Evolutionary conservation across 2,329 filamentous ascomycete species (phyloP).

Genomic region (Ophiostoma fasciatum): DNA sequence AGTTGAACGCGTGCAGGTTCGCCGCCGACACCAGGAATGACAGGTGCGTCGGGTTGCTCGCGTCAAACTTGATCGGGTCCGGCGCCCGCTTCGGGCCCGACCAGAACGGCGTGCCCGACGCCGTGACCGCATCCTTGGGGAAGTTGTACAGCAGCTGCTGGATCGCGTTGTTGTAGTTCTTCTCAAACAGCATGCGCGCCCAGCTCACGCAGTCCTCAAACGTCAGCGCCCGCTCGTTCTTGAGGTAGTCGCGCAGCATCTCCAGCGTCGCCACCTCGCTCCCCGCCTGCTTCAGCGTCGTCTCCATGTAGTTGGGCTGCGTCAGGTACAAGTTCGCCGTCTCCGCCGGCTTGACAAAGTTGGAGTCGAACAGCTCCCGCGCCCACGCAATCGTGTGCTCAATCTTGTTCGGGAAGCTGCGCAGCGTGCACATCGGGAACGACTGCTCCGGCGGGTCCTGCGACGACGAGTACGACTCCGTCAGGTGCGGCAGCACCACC

Average conservation of each 20-base stretch:
- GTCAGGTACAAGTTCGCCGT: constrained; percentile 88
- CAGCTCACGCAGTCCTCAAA: constrained; percentile 96
- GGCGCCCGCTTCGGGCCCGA: constrained; percentile 96
- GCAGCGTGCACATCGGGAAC: constrained; percentile 96
- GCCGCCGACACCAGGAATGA: constrained; percentile 78
- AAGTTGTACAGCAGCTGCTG: constrained; percentile 95
- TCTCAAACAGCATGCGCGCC: constrained; percentile 88
- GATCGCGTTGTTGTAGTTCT: constrained; percentile 92
- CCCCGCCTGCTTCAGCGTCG: constrained; percentile 78
- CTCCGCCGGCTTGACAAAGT: constrained; percentile 86
- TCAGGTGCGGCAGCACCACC: constrained; percentile 78
- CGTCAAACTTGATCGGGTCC: constrained; percentile 77
- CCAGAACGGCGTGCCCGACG: constrained; percentile 86
- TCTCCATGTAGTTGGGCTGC: constrained; percentile 78
- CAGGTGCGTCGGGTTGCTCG: constrained; percentile 72
- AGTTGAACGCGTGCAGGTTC: constrained; percentile 94
- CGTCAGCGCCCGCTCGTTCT: constrained; percentile 76
- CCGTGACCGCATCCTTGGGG: constrained; percentile 83
- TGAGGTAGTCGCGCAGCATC: constrained; percentile 76
- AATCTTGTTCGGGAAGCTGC: constrained; percentile 95
- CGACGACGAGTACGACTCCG: constrained; percentile 89
- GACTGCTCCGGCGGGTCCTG: constrained; percentile 97
- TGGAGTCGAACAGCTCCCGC: constrained; percentile 86
- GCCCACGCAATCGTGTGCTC: constrained; percentile 99
- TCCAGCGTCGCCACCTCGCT: constrained; percentile 91